Evolutionary conservation across 345 rosid species (phyloP), one percentile per base, ranked within the genome.

Genomic region (Cardamine occulta): DNA sequence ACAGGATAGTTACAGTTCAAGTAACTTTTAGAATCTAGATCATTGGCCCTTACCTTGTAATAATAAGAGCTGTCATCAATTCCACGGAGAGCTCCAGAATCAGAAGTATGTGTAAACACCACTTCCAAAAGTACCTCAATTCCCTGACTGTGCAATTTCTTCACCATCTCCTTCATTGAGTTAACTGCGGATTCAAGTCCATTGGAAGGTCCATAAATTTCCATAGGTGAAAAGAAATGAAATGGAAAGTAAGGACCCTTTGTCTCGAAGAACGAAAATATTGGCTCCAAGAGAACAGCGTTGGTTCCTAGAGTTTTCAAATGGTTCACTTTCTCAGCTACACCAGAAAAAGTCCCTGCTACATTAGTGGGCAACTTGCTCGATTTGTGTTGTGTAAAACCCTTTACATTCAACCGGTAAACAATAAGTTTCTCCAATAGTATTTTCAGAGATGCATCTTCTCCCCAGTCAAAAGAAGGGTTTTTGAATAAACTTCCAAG

Each of bases 151-250:
- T 95, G 99, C 73, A 95, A 56, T 53, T 79, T 83, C 89, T 86
- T 92, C 75, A 91, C 99, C 92, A 92, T 92, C 79, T 87, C 93
- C 82, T 89, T 95, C 89, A 88, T 82, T 4, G 97, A 85, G 49
- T 79, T 84, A 75, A 85, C 81, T n/a, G 88, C 82, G 47, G 87
- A 84, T 32, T 81, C 74, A 21, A 85, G 77, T 60, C 72, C 67
- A 64, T 74, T 79, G 63, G 88, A 85, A 80, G 88, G 89, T 48
- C 89, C 95, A 51, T 80, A 83, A 5, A 82, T 44, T 70, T 57
- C 86, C 66, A 71, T 75, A 2, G 89, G 97, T 2, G 97, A 88
- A 79, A 92, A 92, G 74, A 92, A 95, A 81, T 95, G 92, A 69
- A 74, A 18, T 2, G 99, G 97, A 35, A 82, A 88, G 79, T 90